Conservation (phyloP, 2,329 filamentous ascomycete species). For the Dactylellina cionopaga region DNA sequence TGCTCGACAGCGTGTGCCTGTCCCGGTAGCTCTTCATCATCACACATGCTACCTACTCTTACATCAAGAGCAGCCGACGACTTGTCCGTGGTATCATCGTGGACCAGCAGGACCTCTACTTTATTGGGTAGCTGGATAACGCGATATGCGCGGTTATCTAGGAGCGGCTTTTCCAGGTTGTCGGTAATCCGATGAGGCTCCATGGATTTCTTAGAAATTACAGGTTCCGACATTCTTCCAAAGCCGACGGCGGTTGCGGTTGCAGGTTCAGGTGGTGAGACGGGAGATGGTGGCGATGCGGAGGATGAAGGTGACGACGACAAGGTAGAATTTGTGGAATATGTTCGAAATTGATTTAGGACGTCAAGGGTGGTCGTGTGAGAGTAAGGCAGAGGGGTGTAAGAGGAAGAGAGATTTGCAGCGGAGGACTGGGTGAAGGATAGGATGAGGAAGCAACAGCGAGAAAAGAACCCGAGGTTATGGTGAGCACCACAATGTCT, state of each 20-base stretch:
- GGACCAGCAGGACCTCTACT: conserved; percentile 89
- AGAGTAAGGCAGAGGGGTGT: not conserved
- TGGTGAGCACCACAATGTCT: not conserved
- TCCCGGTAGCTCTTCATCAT: conserved; percentile 82
- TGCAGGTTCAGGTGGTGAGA: not conserved
- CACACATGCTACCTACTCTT: conserved; percentile 94
- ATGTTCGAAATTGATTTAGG: conserved; percentile 29
- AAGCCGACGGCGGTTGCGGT: not conserved
- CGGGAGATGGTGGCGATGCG: not conserved
- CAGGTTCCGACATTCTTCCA: conserved; percentile 23
- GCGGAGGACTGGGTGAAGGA: conserved; percentile 13
- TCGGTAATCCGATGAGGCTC: conserved; percentile 68
- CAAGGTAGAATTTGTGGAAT: conserved; percentile 44
- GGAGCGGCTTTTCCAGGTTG: conserved; percentile 79
- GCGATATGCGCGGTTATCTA: conserved; percentile 87
- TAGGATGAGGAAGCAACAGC: conserved; percentile 18
- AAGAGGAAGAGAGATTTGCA: conserved; percentile 5
- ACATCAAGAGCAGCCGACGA: conserved; percentile 94
- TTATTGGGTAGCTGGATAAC: conserved; percentile 86
- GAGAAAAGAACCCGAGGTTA: conserved; percentile 39
- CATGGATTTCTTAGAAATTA: conserved; percentile 43
- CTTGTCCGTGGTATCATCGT: conserved; percentile 95
- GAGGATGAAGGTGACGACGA: conserved; percentile 3
- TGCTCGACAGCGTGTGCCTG: conserved; percentile 91
- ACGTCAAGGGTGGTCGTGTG: conserved; percentile 8